A percentile compares a stretch with the other conserved stretches of the same genome.
Conservation (phyloP, 2,329 filamentous ascomycete genomes). For the Botrytis sinoallii region DNA sequence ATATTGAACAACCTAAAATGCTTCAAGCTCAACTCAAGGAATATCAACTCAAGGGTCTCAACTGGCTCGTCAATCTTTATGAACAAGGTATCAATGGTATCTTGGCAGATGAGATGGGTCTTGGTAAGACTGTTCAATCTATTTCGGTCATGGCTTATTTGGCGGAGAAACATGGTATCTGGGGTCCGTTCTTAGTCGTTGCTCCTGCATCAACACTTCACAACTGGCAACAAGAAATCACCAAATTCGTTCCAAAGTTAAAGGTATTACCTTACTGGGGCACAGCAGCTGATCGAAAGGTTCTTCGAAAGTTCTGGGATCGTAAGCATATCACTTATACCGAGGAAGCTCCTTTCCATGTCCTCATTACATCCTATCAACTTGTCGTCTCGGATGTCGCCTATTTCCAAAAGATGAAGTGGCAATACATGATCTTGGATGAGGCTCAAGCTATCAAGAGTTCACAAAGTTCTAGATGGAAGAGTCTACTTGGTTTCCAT, state of each 20-base stretch:
- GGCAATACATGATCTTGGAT: conserved; percentile 99
- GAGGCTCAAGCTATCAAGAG: conserved; percentile 99
- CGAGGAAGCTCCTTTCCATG: conserved; percentile 90
- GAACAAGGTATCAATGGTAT: conserved; percentile 99
- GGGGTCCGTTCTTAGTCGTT: conserved; percentile 96
- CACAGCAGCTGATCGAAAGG: conserved; percentile 87
- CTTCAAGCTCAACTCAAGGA: conserved; percentile 94
- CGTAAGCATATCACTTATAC: conserved; percentile 95
- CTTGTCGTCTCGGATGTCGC: conserved; percentile 92
- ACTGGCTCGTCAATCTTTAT: conserved; percentile 98
- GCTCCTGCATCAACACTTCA: conserved; percentile 93
- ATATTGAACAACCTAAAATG: conserved; percentile 91
- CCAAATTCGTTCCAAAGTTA: conserved; percentile 88
- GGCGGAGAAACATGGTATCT: conserved; percentile 95
- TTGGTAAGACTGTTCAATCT: conserved; percentile 97
- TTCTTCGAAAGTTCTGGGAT: conserved; percentile 98
- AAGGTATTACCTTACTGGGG: conserved; percentile 99
- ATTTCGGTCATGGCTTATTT: conserved; percentile 99
- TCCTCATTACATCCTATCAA: conserved; percentile 95
- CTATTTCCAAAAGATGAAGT: conserved; percentile 98
- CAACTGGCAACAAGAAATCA: conserved; percentile 99
- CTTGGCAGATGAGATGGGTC: conserved; percentile 97
- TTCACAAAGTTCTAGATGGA: conserved; percentile 94
- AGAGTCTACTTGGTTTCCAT: conserved; percentile 88
- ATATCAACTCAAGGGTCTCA: conserved; percentile 98